These are phyloP conservation scores for Udeniomyces megalosporus DNA, from an alignment of 768 basidiomycete species.

Conservation along the genomic window DNA sequence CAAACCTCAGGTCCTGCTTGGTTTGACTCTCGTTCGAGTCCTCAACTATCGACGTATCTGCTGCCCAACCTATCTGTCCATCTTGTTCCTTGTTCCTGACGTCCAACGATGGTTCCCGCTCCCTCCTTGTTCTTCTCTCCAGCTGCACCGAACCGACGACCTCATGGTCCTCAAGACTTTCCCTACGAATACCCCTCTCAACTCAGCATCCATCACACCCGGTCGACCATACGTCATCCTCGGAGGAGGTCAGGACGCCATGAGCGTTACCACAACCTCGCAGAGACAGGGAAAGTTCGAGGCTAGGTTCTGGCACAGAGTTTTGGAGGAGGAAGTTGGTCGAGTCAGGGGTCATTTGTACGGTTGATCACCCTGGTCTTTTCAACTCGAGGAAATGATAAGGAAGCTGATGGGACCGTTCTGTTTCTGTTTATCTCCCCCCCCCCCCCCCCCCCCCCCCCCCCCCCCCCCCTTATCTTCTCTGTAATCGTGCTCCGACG, in stretches of 20 bases:
- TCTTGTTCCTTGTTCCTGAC: background rate
- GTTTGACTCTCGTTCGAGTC: too few relatives aligned
- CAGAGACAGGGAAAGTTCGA: slow-evolving; percentile 92
- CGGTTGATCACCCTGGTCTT: slow-evolving; percentile 33
- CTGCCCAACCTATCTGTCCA: too few relatives aligned
- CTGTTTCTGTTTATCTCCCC: slow-evolving; percentile 8
- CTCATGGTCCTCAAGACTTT: slow-evolving; percentile 84
- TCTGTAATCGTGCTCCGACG: too few relatives aligned
- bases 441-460: too few relatives aligned
- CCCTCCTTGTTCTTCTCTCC: background rate
- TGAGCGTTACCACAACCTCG: slow-evolving; percentile 90
- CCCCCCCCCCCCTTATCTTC: too few relatives aligned
- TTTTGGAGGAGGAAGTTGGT: slow-evolving; percentile 92
- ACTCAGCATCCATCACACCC: slow-evolving; percentile 77
- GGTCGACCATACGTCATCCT: slow-evolving; percentile 75
- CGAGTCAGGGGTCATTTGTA: slow-evolving; percentile 97
- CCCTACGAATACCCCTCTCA: slow-evolving; percentile 82
- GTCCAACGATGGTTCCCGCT: background rate
- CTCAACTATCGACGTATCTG: too few relatives aligned
- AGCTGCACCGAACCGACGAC: slow-evolving; percentile 79
- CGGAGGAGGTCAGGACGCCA: slow-evolving; percentile 95
- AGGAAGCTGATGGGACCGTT: background rate
- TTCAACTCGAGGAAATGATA: background rate
- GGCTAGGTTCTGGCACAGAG: slow-evolving; percentile 92
- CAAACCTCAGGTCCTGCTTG: too few relatives aligned